Evolutionary conservation across 257 asterid species (phyloP), one percentile per base, ranked within the genome.

Genomic region (Nicotiana tomentosiformis): DNA sequence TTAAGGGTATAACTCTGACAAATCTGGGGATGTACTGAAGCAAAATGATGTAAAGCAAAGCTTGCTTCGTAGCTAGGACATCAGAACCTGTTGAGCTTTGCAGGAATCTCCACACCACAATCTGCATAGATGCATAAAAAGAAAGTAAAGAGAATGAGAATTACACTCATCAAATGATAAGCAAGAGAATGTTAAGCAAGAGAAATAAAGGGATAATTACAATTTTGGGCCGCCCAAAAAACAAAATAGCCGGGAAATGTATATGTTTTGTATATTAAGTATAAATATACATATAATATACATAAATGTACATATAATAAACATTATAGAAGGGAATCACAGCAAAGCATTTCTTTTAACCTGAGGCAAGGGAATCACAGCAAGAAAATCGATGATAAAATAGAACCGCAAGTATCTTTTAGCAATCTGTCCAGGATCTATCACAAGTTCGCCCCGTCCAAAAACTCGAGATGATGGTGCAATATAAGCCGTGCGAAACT

Each of bases 381-480:
- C 89, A 77, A 96, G 97, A 87, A 96, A 90, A 91, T 96, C 99
- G 65, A 96, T 87, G 85, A 96, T 90, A 77, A 96, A 96, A 66
- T 96, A 88, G 90, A 82, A 89, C 88, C 92, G 88, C 96, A 96
- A 76, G 92, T 96, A 96, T 87, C 98, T 89, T 86, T 96, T 94
- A 49, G 98, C 99, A 81, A 96, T 96, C 89, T 94, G 90, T 58
- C 89, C 94, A 80, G 96, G 95, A 91, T 94, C 97, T 81, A 96
- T 94, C 16, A 96, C 99, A 85, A 96, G 99, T 92, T 96, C 99
- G 77, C 98, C 99, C 80, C 98, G 88, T 74, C 99, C 99, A 90
- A 96, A 96, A 79, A 96, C 99, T 84, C 99, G 92, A 80, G 99
- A 96, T 61, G 98, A 94, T n/a, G 99, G 99, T 46, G 99, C 98